phyloP scores from a whole-genome alignment of 805 yeast species.

The Candida stauntonica region DNA sequence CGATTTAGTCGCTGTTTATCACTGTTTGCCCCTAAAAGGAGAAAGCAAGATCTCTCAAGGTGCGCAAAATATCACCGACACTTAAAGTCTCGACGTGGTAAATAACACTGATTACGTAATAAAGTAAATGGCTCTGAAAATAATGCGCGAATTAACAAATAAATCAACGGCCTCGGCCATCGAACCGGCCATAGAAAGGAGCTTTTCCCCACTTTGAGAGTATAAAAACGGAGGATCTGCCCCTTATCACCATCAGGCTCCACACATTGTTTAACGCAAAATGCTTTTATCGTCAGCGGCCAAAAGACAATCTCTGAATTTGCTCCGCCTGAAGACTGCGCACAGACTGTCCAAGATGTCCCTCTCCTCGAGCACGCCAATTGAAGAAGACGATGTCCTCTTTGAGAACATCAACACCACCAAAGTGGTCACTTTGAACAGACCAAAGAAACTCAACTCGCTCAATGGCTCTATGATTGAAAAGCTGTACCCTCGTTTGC shows the following conservation, averaged over 20 bases:
- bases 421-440: slow-evolving; percentile 70
- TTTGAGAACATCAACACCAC: slow-evolving; percentile 61
- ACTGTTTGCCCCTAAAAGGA: background rate
- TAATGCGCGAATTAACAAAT: background rate
- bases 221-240: no score
- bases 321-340: background rate
- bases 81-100: background rate
- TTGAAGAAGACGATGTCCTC: slow-evolving; percentile 47
- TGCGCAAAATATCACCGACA: no score
- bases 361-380: background rate
- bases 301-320: no score
- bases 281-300: no score
- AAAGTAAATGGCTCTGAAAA: background rate
- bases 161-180: no score
- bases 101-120: no score
- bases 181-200: no score
- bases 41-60: background rate
- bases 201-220: no score
- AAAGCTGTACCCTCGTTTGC: slow-evolving; percentile 64
- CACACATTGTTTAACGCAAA: no score
- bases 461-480: slow-evolving; percentile 71
- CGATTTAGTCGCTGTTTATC: background rate
- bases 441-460: slow-evolving; percentile 83
- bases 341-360: slow-evolving; percentile 1
- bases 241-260: no score